phyloP scores from a whole-genome alignment of 306 rosid species.

The Sicyos edulis region DNA sequence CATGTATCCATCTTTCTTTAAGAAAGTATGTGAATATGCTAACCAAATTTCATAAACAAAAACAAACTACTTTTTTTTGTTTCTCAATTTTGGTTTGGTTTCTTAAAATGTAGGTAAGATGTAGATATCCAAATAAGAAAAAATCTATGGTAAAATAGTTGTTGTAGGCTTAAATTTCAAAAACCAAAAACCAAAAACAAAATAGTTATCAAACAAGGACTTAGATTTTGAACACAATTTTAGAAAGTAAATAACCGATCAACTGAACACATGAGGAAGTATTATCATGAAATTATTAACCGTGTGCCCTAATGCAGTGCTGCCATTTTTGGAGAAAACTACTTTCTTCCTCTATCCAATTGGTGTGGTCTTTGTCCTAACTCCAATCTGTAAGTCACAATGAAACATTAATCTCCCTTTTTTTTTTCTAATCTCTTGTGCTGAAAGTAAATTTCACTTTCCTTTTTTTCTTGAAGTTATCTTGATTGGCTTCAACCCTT shows the following conservation, averaged over 20 bases:
- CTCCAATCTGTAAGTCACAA: slow-evolving; percentile 87
- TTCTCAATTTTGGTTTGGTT: no score
- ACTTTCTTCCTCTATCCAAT: slow-evolving; percentile 92
- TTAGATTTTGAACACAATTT: no score
- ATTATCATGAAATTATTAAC: slow-evolving; percentile 13
- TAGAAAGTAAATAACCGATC: neutral
- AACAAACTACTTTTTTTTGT: no score
- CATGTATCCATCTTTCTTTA: no score
- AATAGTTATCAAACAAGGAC: no score
- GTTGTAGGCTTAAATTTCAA: no score
- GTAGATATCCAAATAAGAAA: no score
- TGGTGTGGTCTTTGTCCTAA: slow-evolving; percentile 74
- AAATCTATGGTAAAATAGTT: no score
- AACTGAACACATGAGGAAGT: neutral
- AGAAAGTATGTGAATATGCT: no score
- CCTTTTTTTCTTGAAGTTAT: slow-evolving; percentile 54
- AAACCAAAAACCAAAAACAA: no score
- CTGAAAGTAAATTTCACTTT: slow-evolving; percentile 24
- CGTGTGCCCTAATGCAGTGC: slow-evolving; percentile 51
- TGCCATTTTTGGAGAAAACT: slow-evolving; percentile 94
- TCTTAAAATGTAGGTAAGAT: no score
- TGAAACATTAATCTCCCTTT: slow-evolving; percentile 21
- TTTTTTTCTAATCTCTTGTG: slow-evolving; percentile 20
- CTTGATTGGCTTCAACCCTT: slow-evolving; percentile 96
- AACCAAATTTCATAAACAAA: no score